These are phyloP conservation scores for Salvia hispanica DNA, from an alignment of 257 asterid genomes.

Conservation along the genomic window DNA sequence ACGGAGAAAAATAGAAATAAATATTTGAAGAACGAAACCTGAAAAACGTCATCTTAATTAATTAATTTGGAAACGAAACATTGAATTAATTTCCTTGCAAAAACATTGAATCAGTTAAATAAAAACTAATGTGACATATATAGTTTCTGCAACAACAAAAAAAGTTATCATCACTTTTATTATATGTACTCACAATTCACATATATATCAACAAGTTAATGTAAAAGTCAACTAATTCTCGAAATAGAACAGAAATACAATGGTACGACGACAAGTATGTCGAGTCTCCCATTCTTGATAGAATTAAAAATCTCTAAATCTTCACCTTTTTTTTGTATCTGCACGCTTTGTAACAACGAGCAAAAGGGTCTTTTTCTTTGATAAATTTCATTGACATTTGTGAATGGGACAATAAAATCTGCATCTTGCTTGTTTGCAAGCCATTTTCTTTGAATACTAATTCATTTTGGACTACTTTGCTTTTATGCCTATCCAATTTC, in stretches of 20 bases:
- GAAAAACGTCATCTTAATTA: too few relatives aligned
- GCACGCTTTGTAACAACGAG: background rate
- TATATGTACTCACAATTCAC: background rate
- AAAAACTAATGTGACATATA: background rate
- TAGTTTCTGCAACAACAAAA: background rate
- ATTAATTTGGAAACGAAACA: too few relatives aligned
- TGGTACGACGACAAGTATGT: constrained; percentile 8
- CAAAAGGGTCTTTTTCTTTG: background rate
- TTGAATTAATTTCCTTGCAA: background rate
- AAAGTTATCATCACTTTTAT: background rate
- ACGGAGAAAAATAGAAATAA: too few relatives aligned
- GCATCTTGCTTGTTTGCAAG: constrained; percentile 10
- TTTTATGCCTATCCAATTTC: constrained; percentile 13
- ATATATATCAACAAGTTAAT: background rate
- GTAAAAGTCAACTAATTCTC: constrained; percentile 12
- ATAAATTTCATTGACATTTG: constrained; percentile 2
- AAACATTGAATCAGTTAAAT: background rate
- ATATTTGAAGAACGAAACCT: too few relatives aligned
- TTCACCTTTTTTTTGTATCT: background rate
- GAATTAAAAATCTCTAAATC: background rate
- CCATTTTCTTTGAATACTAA: constrained; percentile 12
- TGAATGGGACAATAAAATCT: constrained; percentile 26
- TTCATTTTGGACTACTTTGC: constrained; percentile 2
- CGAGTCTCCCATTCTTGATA: constrained; percentile 15
- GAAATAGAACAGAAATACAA: constrained; percentile 21